Evolutionary conservation across 176 grass and related monocot species (phyloP).

Genomic region (Metroxylon sagu): DNA sequence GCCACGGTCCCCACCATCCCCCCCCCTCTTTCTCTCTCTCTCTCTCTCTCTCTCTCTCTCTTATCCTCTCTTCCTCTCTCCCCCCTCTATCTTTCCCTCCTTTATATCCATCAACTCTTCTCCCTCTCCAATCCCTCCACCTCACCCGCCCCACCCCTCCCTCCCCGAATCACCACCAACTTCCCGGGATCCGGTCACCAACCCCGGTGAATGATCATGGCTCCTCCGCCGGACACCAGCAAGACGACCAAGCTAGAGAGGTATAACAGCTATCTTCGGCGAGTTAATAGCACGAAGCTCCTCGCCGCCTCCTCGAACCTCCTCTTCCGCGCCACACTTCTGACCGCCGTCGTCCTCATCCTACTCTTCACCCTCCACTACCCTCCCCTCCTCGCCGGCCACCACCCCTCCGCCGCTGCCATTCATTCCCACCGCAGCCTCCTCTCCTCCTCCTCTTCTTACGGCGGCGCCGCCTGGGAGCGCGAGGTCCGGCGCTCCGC

Average conservation of each 20-base stretch:
- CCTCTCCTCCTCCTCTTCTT: background rate
- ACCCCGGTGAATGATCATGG: background rate
- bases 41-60: too few relatives aligned
- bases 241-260: conserved; percentile 1
- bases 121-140: background rate
- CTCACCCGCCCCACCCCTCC: too few relatives aligned
- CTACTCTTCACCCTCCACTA: conserved; percentile 12
- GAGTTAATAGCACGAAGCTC: conserved; percentile 1
- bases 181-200: background rate
- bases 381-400: background rate
- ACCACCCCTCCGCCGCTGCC: background rate
- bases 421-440: conserved; percentile 1
- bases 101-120: background rate
- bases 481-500: conserved; percentile 2
- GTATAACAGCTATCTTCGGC: conserved; percentile 9
- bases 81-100: conserved; percentile 17
- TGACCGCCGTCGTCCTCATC: background rate
- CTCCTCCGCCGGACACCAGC: conserved; percentile 4
- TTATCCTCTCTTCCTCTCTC: background rate
- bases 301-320: background rate
- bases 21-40: background rate
- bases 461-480: conserved; percentile 1
- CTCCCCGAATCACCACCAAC: background rate
- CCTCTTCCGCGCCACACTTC: conserved; percentile 4
- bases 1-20: background rate